Evolutionary conservation across 345 rosid genomes (phyloP).

Genomic region (Mangifera indica): DNA sequence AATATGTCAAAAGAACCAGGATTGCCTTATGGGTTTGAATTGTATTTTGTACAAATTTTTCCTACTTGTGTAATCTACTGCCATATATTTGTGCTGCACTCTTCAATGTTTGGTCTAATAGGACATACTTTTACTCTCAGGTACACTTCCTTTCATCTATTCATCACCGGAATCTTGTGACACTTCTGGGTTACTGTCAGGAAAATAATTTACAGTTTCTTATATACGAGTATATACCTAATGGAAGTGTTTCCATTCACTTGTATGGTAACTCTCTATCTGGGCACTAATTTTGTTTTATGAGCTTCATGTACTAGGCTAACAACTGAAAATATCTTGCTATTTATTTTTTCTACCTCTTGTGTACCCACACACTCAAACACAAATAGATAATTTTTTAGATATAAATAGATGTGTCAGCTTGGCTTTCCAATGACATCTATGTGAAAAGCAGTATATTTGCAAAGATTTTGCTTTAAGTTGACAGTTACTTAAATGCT

Average conservation of each 20-base stretch:
- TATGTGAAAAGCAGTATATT: not conserved
- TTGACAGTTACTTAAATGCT: not conserved
- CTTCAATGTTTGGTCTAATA: constrained; percentile 23
- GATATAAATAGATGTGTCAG: not conserved
- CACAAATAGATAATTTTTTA: not conserved
- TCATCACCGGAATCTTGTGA: constrained; percentile 80
- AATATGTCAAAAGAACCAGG: not conserved
- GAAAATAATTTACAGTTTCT: constrained; percentile 77
- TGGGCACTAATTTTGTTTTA: constrained; percentile 20
- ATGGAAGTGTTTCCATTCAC: constrained; percentile 97
- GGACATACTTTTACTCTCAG: constrained; percentile 36
- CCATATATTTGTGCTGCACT: constrained; percentile 8
- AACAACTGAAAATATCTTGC: not conserved
- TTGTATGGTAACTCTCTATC: constrained; percentile 91
- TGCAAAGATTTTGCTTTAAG: not conserved
- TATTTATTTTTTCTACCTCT: not conserved
- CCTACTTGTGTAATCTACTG: not conserved
- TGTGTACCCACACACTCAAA: no score
- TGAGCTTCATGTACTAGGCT: constrained; percentile 3
- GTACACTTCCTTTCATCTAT: constrained; percentile 81
- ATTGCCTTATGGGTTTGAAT: constrained; percentile 9
- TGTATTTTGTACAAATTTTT: not conserved
- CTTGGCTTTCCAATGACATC: not conserved
- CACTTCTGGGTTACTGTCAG: constrained; percentile 90
- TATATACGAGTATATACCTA: constrained; percentile 83